Base-by-base conservation (phyloP, 768 basidiomycete genomes). In the Podaxis pistillaris region DNA sequence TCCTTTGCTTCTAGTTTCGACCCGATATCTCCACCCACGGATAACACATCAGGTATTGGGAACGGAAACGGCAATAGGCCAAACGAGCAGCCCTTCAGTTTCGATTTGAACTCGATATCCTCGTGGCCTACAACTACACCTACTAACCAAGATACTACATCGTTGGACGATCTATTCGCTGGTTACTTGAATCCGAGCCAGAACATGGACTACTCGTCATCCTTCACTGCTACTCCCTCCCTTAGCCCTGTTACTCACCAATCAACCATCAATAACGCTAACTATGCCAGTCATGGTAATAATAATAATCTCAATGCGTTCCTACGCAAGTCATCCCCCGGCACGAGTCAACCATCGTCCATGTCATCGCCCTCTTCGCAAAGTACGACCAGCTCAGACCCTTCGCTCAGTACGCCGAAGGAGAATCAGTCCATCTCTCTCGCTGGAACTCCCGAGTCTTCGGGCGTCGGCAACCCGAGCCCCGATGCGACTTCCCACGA, bases 1-100 rank as follows among this genome's bases (percentile, higher is more conserved):
- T 91, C 91, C n/a, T 89, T 89, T 70, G 83, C 87, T 15, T 82
- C 85, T 19, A 73, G 76, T 6, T 86, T 83, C 65, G 87, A 88
- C 64, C 68, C 76, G 38, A 72, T 75, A 15, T 68, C 76, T 11
- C 72, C 76, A 13, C 65, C 70, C 28, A 63, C 66, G 36, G 63
- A 63, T 4, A 61, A 63, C 36, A 55, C 62, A 22, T 47, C 61
- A 28, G 55, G 38, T 4, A 22, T 49, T 12, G 24, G 8, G 24
- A 56, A 40, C 47, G 46, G 47, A 3, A 26, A 37, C 24, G 47
- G 61, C n/a, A 50, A 30, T 19, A n/a, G 54, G 17, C 56, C 61
- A 6, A 41, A 37, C 37, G 17, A 33, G 22, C 61, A 41, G 60
- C 65, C 75, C 15, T 85, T 84, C 68, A 76, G 75, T 62, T 80